These are phyloP conservation scores for Gossypium stocksii DNA, from an alignment of 345 rosid genomes.

Conservation along the genomic window DNA sequence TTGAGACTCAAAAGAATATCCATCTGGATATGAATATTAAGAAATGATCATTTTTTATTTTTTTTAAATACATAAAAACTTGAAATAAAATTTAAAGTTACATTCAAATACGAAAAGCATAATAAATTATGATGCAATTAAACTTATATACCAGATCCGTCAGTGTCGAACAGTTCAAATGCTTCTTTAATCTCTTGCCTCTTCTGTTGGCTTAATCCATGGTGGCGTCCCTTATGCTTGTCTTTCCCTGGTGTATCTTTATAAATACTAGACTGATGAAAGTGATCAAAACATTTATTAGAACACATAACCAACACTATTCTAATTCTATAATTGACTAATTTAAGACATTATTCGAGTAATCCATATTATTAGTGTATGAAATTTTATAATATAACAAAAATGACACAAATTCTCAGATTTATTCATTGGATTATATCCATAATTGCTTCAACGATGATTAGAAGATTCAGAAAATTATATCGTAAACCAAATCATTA, in stretches of 20 bases:
- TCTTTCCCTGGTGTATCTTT: constrained; percentile 59
- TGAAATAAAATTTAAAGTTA: too few species aligned
- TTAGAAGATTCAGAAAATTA: neutral
- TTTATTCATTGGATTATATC: too few species aligned
- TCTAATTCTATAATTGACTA: neutral
- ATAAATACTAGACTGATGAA: constrained; percentile 40
- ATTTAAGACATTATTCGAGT: neutral
- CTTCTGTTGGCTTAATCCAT: constrained; percentile 65
- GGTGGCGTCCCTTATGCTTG: constrained; percentile 67
- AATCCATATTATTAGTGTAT: too few species aligned
- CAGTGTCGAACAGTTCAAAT: constrained; percentile 87
- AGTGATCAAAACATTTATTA: neutral
- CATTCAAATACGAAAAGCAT: neutral
- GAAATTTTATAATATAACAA: too few species aligned
- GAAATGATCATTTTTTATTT: too few species aligned
- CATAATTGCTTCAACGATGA: too few species aligned
- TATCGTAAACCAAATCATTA: neutral
- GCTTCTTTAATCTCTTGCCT: constrained; percentile 91
- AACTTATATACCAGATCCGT: constrained; percentile 63
- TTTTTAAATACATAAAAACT: too few species aligned
- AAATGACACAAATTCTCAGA: too few species aligned
- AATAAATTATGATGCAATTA: neutral
- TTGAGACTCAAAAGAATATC: too few species aligned
- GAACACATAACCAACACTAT: neutral
- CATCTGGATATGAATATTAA: too few species aligned